These are phyloP conservation scores for Crinitomyces ghanaensis DNA, from an alignment of 805 yeast species.

Conservation along the genomic window DNA sequence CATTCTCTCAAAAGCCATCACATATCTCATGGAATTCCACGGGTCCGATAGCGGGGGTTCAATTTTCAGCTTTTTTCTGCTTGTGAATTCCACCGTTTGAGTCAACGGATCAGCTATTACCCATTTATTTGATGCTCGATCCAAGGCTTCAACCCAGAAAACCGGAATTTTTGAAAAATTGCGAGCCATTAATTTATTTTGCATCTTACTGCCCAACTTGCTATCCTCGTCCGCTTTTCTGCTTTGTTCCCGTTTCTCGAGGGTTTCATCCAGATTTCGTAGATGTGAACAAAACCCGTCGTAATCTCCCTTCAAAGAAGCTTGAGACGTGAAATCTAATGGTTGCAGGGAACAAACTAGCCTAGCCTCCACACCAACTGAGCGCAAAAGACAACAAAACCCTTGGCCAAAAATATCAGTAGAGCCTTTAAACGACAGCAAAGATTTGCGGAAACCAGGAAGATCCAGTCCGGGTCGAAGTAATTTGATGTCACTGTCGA, in stretches of 20 bases:
- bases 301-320: too few relatives aligned
- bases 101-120: constrained; percentile 78
- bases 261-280: too few relatives aligned
- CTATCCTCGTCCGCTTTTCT: background rate
- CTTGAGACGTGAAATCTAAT: constrained; percentile 54
- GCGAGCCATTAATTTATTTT: background rate
- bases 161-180: constrained; percentile 41
- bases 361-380: constrained; percentile 61
- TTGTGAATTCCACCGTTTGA: constrained; percentile 49
- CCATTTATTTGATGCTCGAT: constrained; percentile 59
- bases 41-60: constrained; percentile 62
- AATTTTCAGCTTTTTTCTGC: constrained; percentile 42
- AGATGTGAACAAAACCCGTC: too few relatives aligned
- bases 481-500: constrained; percentile 14
- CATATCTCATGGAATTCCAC: constrained; percentile 57
- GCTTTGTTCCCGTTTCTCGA: too few relatives aligned
- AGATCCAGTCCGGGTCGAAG: constrained; percentile 22
- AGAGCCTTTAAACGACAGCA: constrained; percentile 48
- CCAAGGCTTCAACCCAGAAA: constrained; percentile 95
- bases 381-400: constrained; percentile 62
- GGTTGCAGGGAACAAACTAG: constrained; percentile 80
- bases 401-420: constrained; percentile 80
- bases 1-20: constrained; percentile 57
- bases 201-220: background rate
- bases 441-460: constrained; percentile 32